Evolutionary conservation across 2,329 filamentous ascomycete species (phyloP), one percentile per base, ranked within the genome.

Genomic region (Scedosporium boydii): DNA sequence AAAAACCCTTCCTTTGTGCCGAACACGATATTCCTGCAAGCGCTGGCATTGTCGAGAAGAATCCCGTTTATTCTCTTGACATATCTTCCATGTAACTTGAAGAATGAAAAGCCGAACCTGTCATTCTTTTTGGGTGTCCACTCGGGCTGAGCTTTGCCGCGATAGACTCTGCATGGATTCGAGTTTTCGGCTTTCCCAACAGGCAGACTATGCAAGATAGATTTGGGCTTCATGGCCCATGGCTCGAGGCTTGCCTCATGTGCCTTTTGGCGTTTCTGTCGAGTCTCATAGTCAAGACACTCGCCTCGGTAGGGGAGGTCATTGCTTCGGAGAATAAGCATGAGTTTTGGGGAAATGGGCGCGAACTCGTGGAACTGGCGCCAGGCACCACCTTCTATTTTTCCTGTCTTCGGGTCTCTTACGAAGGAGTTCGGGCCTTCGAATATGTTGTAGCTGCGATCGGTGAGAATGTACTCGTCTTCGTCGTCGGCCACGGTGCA

Each of bases 311-410:
- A 38, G 0, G 70, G 69, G 9, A 71, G 59, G 0, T 64, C 0
- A 21, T 18, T 42, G 23, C 61, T 67, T 5, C 70, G 67, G 14
- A 72, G 53, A 1, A 72, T 64, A 21, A 72, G 64, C 65, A 72
- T 71, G 21, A 72, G 42, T 14, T 66, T 66, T 0, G 69, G 70
- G 1, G 70, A 67, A 2, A 72, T 56, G 0, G 70, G 69, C 1
- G 70, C 68, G 48, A 72, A 72, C n/a, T 71, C 68, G 34, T 72
- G 70, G 34, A 71, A 67, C 6, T 18, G 59, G 3, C 61, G 62
- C 60, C 67, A 65, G 7, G 0, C 9, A 3, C 3, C 58, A 34
- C 3, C 27, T 2, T 58, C 7, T 4, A 41, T 9, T 16, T 64
- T 64, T 1, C 70, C 69, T 0, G 66, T 68, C 2, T 21, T 57